These are phyloP conservation scores for Amphicarpaea edgeworthii DNA, from an alignment of 306 rosid species.

Conservation along the genomic window DNA sequence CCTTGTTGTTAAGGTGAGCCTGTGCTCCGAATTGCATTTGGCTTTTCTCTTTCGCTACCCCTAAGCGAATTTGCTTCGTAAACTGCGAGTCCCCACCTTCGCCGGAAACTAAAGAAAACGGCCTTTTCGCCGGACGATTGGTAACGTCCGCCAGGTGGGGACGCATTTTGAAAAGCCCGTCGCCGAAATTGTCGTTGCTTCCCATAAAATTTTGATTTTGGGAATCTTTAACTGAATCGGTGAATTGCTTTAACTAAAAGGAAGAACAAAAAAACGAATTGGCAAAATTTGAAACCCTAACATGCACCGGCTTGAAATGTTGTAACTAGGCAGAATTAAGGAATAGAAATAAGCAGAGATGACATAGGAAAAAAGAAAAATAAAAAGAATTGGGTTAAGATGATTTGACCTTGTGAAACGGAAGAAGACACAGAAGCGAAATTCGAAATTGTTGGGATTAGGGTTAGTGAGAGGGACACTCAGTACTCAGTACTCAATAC, in stretches of 20 bases:
- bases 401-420: neutral
- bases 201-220: slow-evolving; percentile 45
- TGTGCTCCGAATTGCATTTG: slow-evolving; percentile 17
- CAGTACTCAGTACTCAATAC: too few relatives aligned
- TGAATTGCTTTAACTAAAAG: neutral
- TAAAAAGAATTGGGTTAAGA: neutral
- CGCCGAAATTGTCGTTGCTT: slow-evolving; percentile 55
- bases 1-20: neutral
- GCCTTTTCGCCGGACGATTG: slow-evolving; percentile 64
- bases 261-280: too few relatives aligned
- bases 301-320: neutral
- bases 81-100: slow-evolving; percentile 45
- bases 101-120: slow-evolving; percentile 54
- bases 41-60: slow-evolving; percentile 47
- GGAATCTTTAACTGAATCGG: neutral
- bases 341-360: neutral
- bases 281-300: slow-evolving; percentile 36
- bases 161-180: slow-evolving; percentile 55
- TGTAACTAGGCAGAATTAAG: neutral
- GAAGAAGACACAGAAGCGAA: neutral
- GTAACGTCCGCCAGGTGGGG: slow-evolving; percentile 65
- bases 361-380: neutral
- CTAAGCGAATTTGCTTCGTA: slow-evolving; percentile 50
- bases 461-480: neutral
- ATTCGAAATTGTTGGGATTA: neutral